Percentiles rank a stretch among this genome's conserved stretches.
Evolutionary conservation across 1,284 basidiomycete genomes (phyloP).

Genomic region (Ceratobasidium sp.): DNA sequence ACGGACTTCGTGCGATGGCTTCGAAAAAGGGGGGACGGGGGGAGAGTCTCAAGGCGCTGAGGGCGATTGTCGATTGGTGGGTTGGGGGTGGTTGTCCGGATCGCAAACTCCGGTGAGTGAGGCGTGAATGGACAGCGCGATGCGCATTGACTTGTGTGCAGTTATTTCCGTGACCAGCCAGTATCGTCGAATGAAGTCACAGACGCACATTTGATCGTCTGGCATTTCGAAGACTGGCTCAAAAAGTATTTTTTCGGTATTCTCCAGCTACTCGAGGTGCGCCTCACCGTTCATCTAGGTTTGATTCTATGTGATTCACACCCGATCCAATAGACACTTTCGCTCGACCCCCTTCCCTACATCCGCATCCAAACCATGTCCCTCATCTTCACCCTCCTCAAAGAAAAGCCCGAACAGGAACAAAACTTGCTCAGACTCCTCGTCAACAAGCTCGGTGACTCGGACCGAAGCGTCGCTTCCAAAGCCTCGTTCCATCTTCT

Average conservation of each 20-base stretch:
- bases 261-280: constrained; percentile 89
- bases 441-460: constrained; percentile 96
- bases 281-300: constrained; percentile 18
- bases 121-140: not conserved
- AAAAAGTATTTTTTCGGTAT: constrained; percentile 98
- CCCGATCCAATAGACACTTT: constrained; percentile 69
- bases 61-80: constrained; percentile 98
- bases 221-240: constrained; percentile 97
- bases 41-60: constrained; percentile 88
- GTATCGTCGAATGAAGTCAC: constrained; percentile 75
- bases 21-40: constrained; percentile 88
- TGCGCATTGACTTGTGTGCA: constrained; percentile 54
- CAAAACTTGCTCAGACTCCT: constrained; percentile 93
- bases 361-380: constrained; percentile 81
- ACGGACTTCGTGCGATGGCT: constrained; percentile 81
- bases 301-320: constrained; percentile 9
- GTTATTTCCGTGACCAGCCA: constrained; percentile 94
- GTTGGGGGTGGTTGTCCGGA: constrained; percentile 86
- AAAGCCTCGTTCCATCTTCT: constrained; percentile 91
- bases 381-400: constrained; percentile 83
- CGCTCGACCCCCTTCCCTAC: constrained; percentile 89
- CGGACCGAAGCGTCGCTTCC: constrained; percentile 88
- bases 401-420: constrained; percentile 96
- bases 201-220: constrained; percentile 82
- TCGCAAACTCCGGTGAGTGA: constrained; percentile 82